Conservation (phyloP, 148 eudicot species). For the Salicornia ramosissima region DNA sequence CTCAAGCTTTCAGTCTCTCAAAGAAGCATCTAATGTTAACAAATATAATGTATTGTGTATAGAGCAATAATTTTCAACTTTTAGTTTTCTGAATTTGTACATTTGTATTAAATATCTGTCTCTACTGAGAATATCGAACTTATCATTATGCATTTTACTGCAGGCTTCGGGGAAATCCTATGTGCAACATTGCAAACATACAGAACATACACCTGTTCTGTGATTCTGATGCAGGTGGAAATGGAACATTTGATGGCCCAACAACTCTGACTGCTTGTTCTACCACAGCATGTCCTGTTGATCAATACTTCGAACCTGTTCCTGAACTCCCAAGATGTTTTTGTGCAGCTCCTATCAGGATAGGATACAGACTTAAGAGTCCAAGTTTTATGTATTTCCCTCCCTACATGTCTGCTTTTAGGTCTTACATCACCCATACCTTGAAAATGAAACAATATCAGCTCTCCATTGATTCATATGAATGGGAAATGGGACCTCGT, state of each 20-base stretch:
- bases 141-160: slow-evolving; percentile 6
- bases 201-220: slow-evolving; percentile 43
- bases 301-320: slow-evolving; percentile 50
- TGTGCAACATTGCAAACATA: slow-evolving; percentile 46
- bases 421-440: slow-evolving; percentile 43
- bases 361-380: slow-evolving; percentile 81
- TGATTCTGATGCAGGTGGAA: slow-evolving; percentile 42
- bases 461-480: slow-evolving; percentile 57
- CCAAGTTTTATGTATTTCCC: slow-evolving; percentile 72
- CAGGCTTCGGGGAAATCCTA: slow-evolving; percentile 80
- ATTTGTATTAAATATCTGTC: background rate
- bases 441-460: slow-evolving; percentile 53
- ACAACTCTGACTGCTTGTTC: slow-evolving; percentile 45
- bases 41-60: no score
- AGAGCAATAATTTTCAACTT: background rate
- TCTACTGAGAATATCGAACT: slow-evolving; percentile 9
- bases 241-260: slow-evolving; percentile 24
- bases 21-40: no score
- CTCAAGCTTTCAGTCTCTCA: no score
- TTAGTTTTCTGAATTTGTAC: background rate
- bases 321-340: slow-evolving; percentile 61
- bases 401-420: slow-evolving; percentile 51
- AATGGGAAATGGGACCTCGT: slow-evolving; percentile 87
- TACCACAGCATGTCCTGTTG: slow-evolving; percentile 53
- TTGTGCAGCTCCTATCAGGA: slow-evolving; percentile 83